These are phyloP conservation scores for Blumeriella jaapii DNA, from an alignment of 2,329 filamentous ascomycete genomes.

Conservation along the genomic window DNA sequence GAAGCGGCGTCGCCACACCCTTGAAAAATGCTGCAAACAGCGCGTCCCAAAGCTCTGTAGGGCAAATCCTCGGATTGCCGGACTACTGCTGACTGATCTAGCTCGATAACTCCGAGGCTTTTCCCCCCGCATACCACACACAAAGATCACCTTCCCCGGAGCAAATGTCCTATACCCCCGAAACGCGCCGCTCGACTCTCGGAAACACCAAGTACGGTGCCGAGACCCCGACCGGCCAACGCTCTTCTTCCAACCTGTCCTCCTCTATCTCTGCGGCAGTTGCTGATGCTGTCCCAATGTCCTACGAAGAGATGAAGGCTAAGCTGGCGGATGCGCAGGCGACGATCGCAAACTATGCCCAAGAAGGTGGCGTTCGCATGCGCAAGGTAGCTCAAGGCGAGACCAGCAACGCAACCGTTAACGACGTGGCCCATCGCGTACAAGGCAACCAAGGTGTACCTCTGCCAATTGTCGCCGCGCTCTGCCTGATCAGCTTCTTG, in stretches of 20 bases:
- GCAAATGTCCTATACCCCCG: slow-evolving; percentile 24
- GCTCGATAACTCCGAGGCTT: slow-evolving; percentile 17
- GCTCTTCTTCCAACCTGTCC: slow-evolving; percentile 19
- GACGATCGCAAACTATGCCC: slow-evolving; percentile 55
- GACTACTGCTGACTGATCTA: slow-evolving; percentile 7
- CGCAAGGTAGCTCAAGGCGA: slow-evolving; percentile 54
- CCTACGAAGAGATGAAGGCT: slow-evolving; percentile 52
- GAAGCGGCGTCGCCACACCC: slow-evolving; percentile 23
- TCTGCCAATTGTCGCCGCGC: slow-evolving; percentile 68
- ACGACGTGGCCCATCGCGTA: slow-evolving; percentile 41
- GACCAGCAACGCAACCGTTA: slow-evolving; percentile 36
- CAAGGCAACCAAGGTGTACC: slow-evolving; percentile 56
- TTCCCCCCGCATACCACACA: slow-evolving; percentile 35
- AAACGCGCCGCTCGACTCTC: slow-evolving; percentile 19
- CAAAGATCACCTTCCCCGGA: slow-evolving; percentile 40
- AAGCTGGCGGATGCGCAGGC: slow-evolving; percentile 68
- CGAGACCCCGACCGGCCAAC: slow-evolving; percentile 24
- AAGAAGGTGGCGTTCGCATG: slow-evolving; percentile 66
- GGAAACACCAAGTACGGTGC: slow-evolving; percentile 24
- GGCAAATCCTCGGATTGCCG: slow-evolving; percentile 4
- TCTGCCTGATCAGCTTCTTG: slow-evolving; percentile 85
- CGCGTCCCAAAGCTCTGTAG: slow-evolving; percentile 16
- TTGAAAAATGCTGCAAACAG: slow-evolving; percentile 22
- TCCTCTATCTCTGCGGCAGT: slow-evolving; percentile 34
- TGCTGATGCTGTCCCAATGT: slow-evolving; percentile 27